Conservation (phyloP, 495 filamentous ascomycete genomes). For the Xylaria intraflava region DNA sequence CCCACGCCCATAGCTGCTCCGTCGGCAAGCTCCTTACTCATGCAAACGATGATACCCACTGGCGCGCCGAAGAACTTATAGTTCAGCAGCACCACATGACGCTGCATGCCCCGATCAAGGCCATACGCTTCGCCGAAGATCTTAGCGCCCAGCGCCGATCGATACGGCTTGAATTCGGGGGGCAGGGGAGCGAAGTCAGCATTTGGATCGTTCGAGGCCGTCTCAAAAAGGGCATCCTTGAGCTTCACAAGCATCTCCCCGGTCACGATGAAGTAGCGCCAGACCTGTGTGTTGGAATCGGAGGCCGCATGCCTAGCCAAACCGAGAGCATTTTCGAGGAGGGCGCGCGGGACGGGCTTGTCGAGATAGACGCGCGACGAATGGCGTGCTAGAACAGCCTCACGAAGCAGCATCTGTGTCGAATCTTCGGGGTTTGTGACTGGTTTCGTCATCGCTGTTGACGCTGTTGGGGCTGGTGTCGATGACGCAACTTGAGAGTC, state of each 20-base stretch:
- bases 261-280: conserved; percentile 11
- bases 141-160: conserved; percentile 10
- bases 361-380: conserved; percentile 3
- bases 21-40: neutral
- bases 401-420: conserved; percentile 1
- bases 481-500: too few species aligned
- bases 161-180: conserved; percentile 5
- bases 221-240: neutral
- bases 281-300: conserved; percentile 19
- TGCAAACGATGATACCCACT: conserved; percentile 10
- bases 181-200: neutral
- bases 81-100: conserved; percentile 9
- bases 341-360: neutral
- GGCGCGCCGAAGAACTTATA: conserved; percentile 21
- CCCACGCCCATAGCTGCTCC: conserved; percentile 7
- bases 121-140: conserved; percentile 16
- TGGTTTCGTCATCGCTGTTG: too few species aligned
- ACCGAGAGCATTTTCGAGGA: conserved; percentile 8
- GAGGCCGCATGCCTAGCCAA: conserved; percentile 14
- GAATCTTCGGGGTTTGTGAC: too few species aligned
- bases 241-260: neutral
- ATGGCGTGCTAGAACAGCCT: conserved; percentile 5
- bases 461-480: too few species aligned
- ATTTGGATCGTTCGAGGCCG: neutral
- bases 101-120: conserved; percentile 8